phyloP scores from a whole-genome alignment of 2,329 filamentous ascomycete genomes.

The Colletotrichum sp. region DNA sequence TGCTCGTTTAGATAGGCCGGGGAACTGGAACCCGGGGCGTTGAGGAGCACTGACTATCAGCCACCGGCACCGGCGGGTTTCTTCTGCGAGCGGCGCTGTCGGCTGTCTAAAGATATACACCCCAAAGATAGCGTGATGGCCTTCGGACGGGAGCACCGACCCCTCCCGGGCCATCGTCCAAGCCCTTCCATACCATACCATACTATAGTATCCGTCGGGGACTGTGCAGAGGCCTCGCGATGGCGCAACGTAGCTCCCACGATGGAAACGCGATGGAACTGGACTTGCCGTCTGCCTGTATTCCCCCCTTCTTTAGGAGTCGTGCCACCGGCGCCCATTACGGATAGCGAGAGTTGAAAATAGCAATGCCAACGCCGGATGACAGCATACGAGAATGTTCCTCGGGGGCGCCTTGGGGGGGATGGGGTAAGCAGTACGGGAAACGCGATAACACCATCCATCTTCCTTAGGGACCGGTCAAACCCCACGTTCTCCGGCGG shows the following conservation, averaged over 20 bases:
- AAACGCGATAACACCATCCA: background rate
- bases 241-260: background rate
- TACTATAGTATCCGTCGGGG: background rate
- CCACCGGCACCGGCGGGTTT: background rate
- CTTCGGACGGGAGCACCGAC: background rate
- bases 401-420: background rate
- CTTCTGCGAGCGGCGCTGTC: background rate
- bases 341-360: background rate
- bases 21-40: background rate
- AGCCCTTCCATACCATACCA: background rate
- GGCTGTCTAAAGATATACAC: background rate
- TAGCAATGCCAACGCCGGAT: constrained; percentile 1
- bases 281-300: background rate
- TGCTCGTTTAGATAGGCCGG: background rate
- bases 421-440: background rate
- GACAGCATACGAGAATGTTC: constrained; percentile 6
- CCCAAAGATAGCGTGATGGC: background rate
- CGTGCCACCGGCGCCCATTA: background rate
- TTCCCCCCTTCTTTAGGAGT: background rate
- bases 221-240: background rate
- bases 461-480: background rate
- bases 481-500: background rate
- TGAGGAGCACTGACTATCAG: background rate
- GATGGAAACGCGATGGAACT: background rate
- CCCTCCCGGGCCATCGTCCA: background rate